Percentiles rank a stretch among this genome's conserved stretches.
These are phyloP conservation scores for Aspergillus persii DNA, from an alignment of 2,329 filamentous ascomycete genomes.

Conservation along the genomic window DNA sequence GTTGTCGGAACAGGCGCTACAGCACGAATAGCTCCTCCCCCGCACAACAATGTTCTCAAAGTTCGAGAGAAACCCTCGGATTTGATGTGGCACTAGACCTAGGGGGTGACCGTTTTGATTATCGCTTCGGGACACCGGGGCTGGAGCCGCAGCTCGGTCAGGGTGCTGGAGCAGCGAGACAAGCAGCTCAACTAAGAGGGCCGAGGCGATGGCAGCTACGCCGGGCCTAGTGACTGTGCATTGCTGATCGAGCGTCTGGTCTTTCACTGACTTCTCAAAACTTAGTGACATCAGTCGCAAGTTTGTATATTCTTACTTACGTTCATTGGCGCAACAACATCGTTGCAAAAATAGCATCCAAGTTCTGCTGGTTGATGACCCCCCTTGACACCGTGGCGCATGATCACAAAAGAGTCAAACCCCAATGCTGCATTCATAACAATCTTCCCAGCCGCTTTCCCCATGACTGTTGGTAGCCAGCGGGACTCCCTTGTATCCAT, in stretches of 20 bases:
- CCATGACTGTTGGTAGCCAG: constrained; percentile 96
- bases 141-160: constrained; percentile 43
- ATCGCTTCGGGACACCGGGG: constrained; percentile 31
- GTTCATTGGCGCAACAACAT: constrained; percentile 90
- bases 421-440: constrained; percentile 95
- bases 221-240: constrained; percentile 96
- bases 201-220: constrained; percentile 87
- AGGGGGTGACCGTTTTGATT: constrained; percentile 45
- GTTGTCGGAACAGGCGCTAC: constrained; percentile 60
- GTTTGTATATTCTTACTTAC: constrained; percentile 54
- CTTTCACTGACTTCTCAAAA: constrained; percentile 74
- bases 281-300: neutral
- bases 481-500: constrained; percentile 95
- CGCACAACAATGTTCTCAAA: constrained; percentile 59
- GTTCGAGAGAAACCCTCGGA: constrained; percentile 61
- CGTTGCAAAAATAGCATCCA: constrained; percentile 98
- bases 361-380: constrained; percentile 63
- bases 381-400: constrained; percentile 79
- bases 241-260: constrained; percentile 94
- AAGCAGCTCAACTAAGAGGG: constrained; percentile 83
- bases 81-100: constrained; percentile 60
- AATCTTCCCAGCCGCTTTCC: constrained; percentile 86
- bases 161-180: constrained; percentile 87
- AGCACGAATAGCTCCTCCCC: constrained; percentile 59
- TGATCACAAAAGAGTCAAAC: constrained; percentile 95